phyloP scores from a whole-genome alignment of 2,329 filamentous ascomycete genomes.

The Teratosphaeria zuluensis region DNA sequence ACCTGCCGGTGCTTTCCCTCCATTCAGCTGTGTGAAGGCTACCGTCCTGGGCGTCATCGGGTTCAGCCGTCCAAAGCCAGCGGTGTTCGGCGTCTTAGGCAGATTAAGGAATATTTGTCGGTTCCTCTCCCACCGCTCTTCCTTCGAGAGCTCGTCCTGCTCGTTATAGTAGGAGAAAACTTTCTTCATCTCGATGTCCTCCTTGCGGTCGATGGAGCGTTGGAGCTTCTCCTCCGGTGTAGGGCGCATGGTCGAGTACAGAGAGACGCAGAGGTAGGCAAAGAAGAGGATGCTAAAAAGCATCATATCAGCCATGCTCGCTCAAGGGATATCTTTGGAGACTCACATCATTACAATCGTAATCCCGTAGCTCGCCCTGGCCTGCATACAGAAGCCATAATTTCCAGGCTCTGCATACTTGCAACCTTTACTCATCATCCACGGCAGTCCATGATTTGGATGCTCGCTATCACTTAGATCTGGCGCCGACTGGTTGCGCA shows the following conservation, averaged over 20 bases:
- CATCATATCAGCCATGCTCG: conserved; percentile 3
- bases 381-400: conserved; percentile 52
- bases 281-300: conserved; percentile 48
- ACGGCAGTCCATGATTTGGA: conserved; percentile 53
- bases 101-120: conserved; percentile 25
- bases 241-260: conserved; percentile 44
- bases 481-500: conserved; percentile 62
- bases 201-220: conserved; percentile 17
- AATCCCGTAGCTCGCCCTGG: conserved; percentile 57
- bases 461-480: conserved; percentile 59
- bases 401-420: conserved; percentile 37
- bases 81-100: conserved; percentile 38
- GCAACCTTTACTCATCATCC: conserved; percentile 68
- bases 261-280: conserved; percentile 47
- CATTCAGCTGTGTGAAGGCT: conserved; percentile 53
- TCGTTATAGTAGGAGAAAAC: conserved; percentile 32
- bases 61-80: conserved; percentile 23
- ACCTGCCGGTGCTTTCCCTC: conserved; percentile 8
- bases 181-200: conserved; percentile 42
- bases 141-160: conserved; percentile 34
- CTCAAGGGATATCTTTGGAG: background rate
- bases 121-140: conserved; percentile 50
- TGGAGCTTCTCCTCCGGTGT: conserved; percentile 24
- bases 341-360: conserved; percentile 61
- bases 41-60: conserved; percentile 55